Conservation (phyloP, 2,329 filamentous ascomycete species). For the Aureobasidium vineae region DNA sequence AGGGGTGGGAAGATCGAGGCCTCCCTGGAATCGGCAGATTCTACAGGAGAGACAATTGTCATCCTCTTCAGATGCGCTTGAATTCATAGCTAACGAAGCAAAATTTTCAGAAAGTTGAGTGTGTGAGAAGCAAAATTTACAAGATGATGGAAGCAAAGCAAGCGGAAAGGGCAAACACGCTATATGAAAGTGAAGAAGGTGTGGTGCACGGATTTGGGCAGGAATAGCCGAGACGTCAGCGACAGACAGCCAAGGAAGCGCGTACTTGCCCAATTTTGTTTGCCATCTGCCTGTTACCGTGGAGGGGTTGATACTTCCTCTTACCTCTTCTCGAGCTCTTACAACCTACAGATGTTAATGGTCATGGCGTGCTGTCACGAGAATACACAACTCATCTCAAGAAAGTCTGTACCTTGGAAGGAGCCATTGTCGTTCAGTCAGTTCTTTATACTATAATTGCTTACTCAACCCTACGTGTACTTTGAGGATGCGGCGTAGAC, state of each 20-base stretch:
- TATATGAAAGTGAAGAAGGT: background rate
- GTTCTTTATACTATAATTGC: background rate
- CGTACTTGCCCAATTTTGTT: conserved; percentile 13
- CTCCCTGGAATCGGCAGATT: conserved; percentile 24
- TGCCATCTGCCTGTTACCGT: conserved; percentile 4
- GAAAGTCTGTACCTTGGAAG: background rate
- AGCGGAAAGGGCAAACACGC: background rate
- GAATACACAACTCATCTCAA: background rate
- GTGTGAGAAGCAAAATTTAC: background rate
- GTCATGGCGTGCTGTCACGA: background rate
- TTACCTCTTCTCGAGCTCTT: background rate
- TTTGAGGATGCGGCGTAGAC: background rate
- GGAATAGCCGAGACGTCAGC: background rate
- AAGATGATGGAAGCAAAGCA: background rate
- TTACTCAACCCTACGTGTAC: background rate
- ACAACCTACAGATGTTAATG: background rate
- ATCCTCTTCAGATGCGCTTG: conserved; percentile 15
- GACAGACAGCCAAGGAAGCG: background rate
- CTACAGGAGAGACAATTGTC: conserved; percentile 15
- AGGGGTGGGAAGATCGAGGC: conserved; percentile 32
- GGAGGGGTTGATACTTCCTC: background rate
- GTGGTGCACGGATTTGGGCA: background rate
- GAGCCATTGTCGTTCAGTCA: background rate
- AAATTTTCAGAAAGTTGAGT: background rate
- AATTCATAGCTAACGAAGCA: background rate